Base-by-base conservation (phyloP, 2,329 filamentous ascomycete species). In the Ramularia collo-cygni region DNA sequence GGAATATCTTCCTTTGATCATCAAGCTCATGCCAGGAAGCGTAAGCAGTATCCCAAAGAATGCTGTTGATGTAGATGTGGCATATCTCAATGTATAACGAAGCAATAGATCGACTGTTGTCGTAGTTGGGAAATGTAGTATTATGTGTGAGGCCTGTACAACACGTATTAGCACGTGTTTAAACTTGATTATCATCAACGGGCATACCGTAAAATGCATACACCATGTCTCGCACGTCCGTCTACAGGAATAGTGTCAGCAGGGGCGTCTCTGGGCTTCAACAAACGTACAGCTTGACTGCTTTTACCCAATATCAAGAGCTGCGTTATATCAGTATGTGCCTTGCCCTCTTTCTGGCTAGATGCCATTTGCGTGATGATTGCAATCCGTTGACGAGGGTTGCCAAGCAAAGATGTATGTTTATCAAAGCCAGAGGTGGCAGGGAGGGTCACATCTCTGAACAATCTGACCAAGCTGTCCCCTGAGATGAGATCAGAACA, bases 311-410 rank as follows among this genome's bases (percentile, higher is more conserved):
- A 45, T 21, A 59, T 58, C n/a, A 59, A 46, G 2, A 59, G 40
- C 29, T 58, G 55, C 6, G 47, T 52, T 26, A 59, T 55, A 42
- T 59, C 55, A 9, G 54, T 57, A 35, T 58, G 55, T 4, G 40
- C 40, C 10, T 43, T 43, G 8, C 38, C 42, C 19, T 52, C 46
- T 33, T 48, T 47, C 33, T 58, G 56, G 13, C 50, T 52, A 2
- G 53, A 45, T 32, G 48, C 53, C 53, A 58, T 58, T 24, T 59
- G 53, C 8, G 53, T 52, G 16, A 59, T 49, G 30, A 59, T 58
- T 3, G 56, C 55, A 13, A 59, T 52, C 6, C 56, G 48, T 32
- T 58, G 55, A 10, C 53, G 49, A 3, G 55, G 42, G 33, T 59
- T 59, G 15, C 56, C 56, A 3, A 56, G 50, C 8, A 59, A 35